Evolutionary conservation across 495 filamentous ascomycete species (phyloP).

Genomic region (Tuber calosporum): DNA sequence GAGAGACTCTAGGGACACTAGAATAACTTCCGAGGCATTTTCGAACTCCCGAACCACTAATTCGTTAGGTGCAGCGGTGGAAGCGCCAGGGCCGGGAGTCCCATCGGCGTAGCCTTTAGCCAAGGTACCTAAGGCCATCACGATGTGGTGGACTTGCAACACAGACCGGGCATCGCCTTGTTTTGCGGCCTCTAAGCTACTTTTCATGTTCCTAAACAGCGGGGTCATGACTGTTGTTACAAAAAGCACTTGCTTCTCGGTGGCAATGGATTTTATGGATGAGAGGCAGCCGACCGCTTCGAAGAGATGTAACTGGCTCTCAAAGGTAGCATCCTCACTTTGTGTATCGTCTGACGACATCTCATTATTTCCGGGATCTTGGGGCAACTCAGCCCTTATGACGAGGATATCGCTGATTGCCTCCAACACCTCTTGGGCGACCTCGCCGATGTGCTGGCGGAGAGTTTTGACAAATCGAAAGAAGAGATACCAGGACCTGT

Average conservation of each 20-base stretch:
- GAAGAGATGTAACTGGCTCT: constrained; percentile 83
- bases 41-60: constrained; percentile 74
- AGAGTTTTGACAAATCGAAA: constrained; percentile 86
- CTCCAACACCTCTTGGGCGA: constrained; percentile 80
- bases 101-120: constrained; percentile 86
- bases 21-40: constrained; percentile 74
- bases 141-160: constrained; percentile 87
- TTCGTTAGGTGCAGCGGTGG: constrained; percentile 53
- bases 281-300: constrained; percentile 89
- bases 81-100: constrained; percentile 55
- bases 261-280: constrained; percentile 63
- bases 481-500: constrained; percentile 94
- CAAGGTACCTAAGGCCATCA: constrained; percentile 90
- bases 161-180: constrained; percentile 69
- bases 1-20: constrained; percentile 76
- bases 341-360: constrained; percentile 89
- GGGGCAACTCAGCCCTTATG: constrained; percentile 81
- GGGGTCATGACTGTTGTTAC: constrained; percentile 78
- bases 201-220: constrained; percentile 75
- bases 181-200: constrained; percentile 64
- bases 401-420: constrained; percentile 81
- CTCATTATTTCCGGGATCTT: constrained; percentile 72
- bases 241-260: constrained; percentile 75
- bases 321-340: constrained; percentile 80
- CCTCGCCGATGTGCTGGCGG: constrained; percentile 70